These are phyloP conservation scores for Candida argentea DNA, from an alignment of 805 yeast species.

Conservation along the genomic window DNA sequence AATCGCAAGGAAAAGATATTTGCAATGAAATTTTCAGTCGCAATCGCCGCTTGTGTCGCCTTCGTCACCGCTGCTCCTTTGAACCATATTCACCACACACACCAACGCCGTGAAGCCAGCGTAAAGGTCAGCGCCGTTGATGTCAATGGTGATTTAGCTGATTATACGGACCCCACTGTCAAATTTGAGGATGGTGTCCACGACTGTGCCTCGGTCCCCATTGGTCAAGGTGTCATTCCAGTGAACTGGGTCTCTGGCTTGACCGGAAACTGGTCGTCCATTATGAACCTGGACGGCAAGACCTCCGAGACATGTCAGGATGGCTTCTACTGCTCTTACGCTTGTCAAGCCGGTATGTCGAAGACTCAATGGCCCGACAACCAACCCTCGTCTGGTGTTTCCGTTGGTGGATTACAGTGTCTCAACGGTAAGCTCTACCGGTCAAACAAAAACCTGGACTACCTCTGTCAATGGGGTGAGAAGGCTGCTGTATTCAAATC, in stretches of 20 bases:
- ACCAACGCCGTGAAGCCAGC: too few species aligned
- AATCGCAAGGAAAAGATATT: too few species aligned
- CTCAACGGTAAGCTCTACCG: slow-evolving; percentile 52
- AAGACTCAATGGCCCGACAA: slow-evolving; percentile 69
- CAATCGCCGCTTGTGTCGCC: too few species aligned
- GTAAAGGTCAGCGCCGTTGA: too few species aligned
- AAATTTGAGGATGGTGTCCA: slow-evolving; percentile 62
- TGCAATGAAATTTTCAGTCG: too few species aligned
- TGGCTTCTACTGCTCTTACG: slow-evolving; percentile 67
- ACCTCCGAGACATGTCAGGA: slow-evolving; percentile 42
- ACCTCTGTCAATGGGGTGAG: slow-evolving; percentile 59
- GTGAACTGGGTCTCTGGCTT: slow-evolving; percentile 36
- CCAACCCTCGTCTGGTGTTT: slow-evolving; percentile 60
- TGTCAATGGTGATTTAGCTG: slow-evolving; percentile 42
- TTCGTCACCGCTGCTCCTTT: too few species aligned
- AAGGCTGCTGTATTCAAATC: slow-evolving; percentile 45
- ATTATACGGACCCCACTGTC: slow-evolving; percentile 37
- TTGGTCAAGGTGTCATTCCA: slow-evolving; percentile 63
- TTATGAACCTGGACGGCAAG: slow-evolving; percentile 40
- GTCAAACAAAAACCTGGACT: slow-evolving; percentile 39
- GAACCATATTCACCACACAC: too few species aligned
- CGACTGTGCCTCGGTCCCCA: slow-evolving; percentile 60
- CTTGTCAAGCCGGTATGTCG: slow-evolving; percentile 73
- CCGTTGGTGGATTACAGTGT: slow-evolving; percentile 66
- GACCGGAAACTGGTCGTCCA: slow-evolving; percentile 34